Evolutionary conservation across 2,329 filamentous ascomycete genomes (phyloP), one percentile per base, ranked within the genome.

Genomic region (Dothiorella sarmentorum): DNA sequence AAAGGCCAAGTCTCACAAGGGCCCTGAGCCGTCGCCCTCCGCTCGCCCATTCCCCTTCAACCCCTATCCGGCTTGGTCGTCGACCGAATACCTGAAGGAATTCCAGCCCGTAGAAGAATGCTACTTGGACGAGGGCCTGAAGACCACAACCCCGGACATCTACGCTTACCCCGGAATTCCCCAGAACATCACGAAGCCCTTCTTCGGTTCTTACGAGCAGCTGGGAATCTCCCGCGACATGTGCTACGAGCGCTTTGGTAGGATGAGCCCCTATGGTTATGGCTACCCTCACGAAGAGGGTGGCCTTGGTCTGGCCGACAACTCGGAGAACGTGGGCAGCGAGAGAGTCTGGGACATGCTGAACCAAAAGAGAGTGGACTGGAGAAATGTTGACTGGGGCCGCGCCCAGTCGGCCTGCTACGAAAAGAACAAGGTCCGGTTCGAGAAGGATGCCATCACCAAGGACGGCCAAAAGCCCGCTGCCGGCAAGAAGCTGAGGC

Each of bases 101-200:
- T 77, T 84, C 63, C 75, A 81, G 56, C 73, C 77, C 17, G 81
- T 86, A 13, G 75, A 82, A 42, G 42, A 49, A 24, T 90, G 87
- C 73, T 89, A 81, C 64, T 75, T 90, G 29, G 86, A 90, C 65
- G 74, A 83, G 42, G 58, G 58, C n/a, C 29, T 55, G 31, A 83
- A 76, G 27, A 70, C 86, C 3, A 66, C 73, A 0, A 79, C 80
- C 0, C 87, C 87, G 0, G 82, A 86, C 62, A 72, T 89, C 24
- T 88, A 84, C 67, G 86, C 84, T 1, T 90, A 89, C 64, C 76
- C 80, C 2, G 79, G 78, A 17, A 67, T 80, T 11, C 78, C 78
- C 24, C 76, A 79, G 62, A 76, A 80, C 67, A 74, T 77, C 69
- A 72, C 76, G 11, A 70, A 73, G 15, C 76, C 78, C 37, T 75